These are phyloP conservation scores for Microthlaspi erraticum DNA, from an alignment of 345 rosid genomes.

Conservation along the genomic window DNA sequence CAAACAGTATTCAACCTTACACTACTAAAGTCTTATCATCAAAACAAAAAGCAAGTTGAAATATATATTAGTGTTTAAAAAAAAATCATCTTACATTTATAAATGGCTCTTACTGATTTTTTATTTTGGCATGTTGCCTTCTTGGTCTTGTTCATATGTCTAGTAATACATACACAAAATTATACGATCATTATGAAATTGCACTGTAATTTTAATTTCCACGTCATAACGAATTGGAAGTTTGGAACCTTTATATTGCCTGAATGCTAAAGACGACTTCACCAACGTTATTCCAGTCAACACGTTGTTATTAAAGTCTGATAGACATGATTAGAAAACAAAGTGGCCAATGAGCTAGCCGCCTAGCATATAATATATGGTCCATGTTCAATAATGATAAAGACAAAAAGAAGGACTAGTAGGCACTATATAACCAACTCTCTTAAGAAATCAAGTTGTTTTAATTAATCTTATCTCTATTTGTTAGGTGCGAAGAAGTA, in stretches of 20 bases:
- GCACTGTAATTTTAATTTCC: not conserved
- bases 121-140: not conserved
- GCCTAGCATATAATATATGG: not conserved
- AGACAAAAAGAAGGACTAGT: not conserved
- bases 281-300: slow-evolving; percentile 3
- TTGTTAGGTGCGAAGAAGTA: not conserved
- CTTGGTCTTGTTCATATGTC: not conserved
- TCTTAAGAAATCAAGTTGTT: not conserved
- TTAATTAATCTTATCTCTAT: not conserved
- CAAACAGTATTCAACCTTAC: too few species aligned
- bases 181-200: not conserved
- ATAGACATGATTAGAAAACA: slow-evolving; percentile 4
- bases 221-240: not conserved
- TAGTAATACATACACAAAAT: not conserved
- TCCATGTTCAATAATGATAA: not conserved
- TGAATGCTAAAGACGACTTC: slow-evolving; percentile 15
- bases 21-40: too few species aligned
- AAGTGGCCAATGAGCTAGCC: slow-evolving; percentile 18
- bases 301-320: not conserved
- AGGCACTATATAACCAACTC: not conserved
- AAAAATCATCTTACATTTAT: not conserved
- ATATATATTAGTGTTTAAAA: too few species aligned
- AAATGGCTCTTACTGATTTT: not conserved
- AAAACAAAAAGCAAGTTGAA: too few species aligned
- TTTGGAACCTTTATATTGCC: not conserved